Evolutionary conservation across 192 early-diverging fungal species (phyloP).

Genomic region (Linnemannia exigua): DNA sequence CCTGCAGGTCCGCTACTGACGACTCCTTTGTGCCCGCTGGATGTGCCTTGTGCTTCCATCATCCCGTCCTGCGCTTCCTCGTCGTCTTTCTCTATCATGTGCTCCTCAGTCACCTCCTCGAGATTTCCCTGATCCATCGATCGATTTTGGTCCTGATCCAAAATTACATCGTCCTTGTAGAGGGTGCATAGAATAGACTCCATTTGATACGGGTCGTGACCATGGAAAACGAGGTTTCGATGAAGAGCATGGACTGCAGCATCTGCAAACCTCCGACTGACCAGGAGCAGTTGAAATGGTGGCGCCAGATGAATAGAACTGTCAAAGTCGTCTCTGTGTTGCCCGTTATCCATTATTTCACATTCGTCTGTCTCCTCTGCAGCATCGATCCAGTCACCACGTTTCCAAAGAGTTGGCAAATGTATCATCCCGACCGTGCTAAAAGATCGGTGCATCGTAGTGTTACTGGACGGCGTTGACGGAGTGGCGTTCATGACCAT

Average conservation of each 20-base stretch:
- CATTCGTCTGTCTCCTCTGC: neutral
- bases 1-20: conserved; percentile 4
- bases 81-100: neutral
- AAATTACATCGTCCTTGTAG: conserved; percentile 16
- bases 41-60: neutral
- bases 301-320: conserved; percentile 15
- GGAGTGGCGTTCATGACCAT: neutral
- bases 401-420: neutral
- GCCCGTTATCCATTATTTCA: conserved; percentile 12
- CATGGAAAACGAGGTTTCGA: conserved; percentile 49
- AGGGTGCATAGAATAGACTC: conserved; percentile 30
- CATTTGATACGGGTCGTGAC: conserved; percentile 36
- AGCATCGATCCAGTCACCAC: neutral
- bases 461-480: neutral
- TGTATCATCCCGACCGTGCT: conserved; percentile 1
- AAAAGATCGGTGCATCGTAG: conserved; percentile 16
- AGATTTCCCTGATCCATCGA: neutral
- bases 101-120: conserved; percentile 12
- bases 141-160: neutral
- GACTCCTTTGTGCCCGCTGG: neutral
- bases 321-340: conserved; percentile 33
- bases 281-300: conserved; percentile 41
- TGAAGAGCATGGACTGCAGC: conserved; percentile 38
- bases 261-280: conserved; percentile 44
- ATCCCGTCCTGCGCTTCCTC: neutral